Percentiles rank a stretch among this genome's conserved stretches.
Conservation (phyloP, 257 asterid genomes). For the Fraxinus anomala region DNA sequence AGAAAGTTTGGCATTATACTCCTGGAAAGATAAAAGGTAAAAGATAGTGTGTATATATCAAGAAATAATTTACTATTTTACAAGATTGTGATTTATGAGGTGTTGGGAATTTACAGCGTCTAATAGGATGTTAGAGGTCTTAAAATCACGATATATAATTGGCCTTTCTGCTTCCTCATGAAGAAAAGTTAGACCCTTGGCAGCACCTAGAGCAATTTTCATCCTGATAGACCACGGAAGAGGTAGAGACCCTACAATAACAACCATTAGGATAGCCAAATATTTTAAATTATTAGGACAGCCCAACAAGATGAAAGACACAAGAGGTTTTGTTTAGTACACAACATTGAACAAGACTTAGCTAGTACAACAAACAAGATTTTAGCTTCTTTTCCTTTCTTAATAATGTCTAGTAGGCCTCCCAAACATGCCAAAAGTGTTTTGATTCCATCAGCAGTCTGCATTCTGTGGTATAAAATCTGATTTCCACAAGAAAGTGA, state of each 20-base stretch:
- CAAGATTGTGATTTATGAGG: conserved; percentile 12
- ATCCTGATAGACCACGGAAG: conserved; percentile 97
- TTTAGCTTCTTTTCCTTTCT: neutral
- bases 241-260: conserved; percentile 78
- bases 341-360: neutral
- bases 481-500: neutral
- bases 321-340: too few relatives aligned
- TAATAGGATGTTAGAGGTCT: conserved; percentile 92
- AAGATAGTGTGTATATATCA: neutral
- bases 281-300: neutral
- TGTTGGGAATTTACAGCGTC: conserved; percentile 71
- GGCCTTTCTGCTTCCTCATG: conserved; percentile 99
- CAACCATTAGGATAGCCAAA: conserved; percentile 19
- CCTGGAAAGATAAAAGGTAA: conserved; percentile 45
- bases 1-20: conserved; percentile 92
- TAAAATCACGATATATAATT: conserved; percentile 90
- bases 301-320: neutral
- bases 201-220: conserved; percentile 98
- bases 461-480: neutral
- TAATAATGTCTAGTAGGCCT: neutral
- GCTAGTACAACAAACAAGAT: neutral
- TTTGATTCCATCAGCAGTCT: neutral
- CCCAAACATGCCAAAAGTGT: neutral
- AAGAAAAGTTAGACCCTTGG: conserved; percentile 91
- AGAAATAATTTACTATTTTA: neutral